Base-by-base conservation (phyloP, 2,329 filamentous ascomycete species). In the Cladophialophora immunda region DNA sequence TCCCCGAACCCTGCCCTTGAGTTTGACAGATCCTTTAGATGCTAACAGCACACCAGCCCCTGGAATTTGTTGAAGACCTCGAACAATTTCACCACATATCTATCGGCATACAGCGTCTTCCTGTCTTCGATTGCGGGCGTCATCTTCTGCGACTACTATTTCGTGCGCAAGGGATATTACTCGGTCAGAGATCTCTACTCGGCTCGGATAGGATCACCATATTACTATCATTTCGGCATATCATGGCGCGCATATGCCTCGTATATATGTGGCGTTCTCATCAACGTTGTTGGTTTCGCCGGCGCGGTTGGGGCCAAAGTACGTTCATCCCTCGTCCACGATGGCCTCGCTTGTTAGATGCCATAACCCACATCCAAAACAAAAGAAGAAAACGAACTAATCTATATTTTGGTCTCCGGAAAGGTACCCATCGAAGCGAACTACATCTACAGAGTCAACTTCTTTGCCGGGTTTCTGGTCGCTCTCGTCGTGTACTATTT, bases 71-170 rank as follows among this genome's bases (percentile, higher is more conserved):
- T 86, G 3, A 79, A 79, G 5, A 78, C 76, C 0, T 81, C 84
- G 1, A 74, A 77, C n/a, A 81, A 80, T 1, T 85, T 86, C 75
- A 80, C 92, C 0, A 96, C 92, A 3, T 97, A 97, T 76, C 87
- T 97, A 0, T 95, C 92, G 0, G 91, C 94, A 0, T 97, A 97
- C 82, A 93, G 91, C 2, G 93, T 97, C 64, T 97, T 97, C 80
- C 85, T 97, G n/a, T 94, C 91, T 66, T 93, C 91, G 52, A 96
- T 97, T 69, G 93, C 92, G 0, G 94, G 94, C n/a, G 92, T 97
- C 70, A 95, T 97, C 81, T 83, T 93, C 67, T 87, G 85, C 72
- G 94, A 97, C 78, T 97, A 97, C 82, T 97, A 96, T 79, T 69
- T 91, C 64, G 92, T 97, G 4, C 90, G 94, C 65, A 89, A 86